Evolutionary conservation across 208 protist species (phyloP), one percentile per base, ranked within the genome.

Genomic region (Acanthamoeba divionensis): DNA sequence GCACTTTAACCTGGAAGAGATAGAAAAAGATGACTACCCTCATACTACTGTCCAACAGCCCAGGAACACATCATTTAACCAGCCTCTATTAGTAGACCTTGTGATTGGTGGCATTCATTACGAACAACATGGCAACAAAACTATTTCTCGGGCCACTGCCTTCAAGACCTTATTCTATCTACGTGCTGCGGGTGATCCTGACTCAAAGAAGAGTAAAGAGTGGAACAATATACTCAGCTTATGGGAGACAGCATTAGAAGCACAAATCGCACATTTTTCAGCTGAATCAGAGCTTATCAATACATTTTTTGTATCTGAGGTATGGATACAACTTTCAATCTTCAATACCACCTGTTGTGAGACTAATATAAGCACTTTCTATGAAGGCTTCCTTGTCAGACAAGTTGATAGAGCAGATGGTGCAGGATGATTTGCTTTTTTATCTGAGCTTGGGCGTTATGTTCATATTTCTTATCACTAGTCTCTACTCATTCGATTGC

Each of bases 81-180:
- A 79, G 41, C 67, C 67, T 21, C 67, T 79, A 0, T n/a, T 79
- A 12, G 45, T 41, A 41, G 55, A 79, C 41, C 21, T 79, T n/a
- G 67, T 79, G 29, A 48, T 79, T 41, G 67, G 67, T 48, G 67
- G 67, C 7, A 79, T 79, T 41, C 31, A 18, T 21, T 26, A 54
- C 65, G 26, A 7, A n/a, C 31, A 4, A 33, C 18, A 13, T 13
- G 15, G 8, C 0, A 79, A 79, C 67, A 48, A 18, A 5, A 41
- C 67, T 12, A 41, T 79, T 48, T 26, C 13, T 26, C 12, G 21
- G 3, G 67, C 67, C 12, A 31, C 67, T 4, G 67, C 67, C 2
- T 79, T 79, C 67, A 79, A 79, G 67, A 57, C 67, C 67, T 24
- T 79, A n/a, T 57, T 79, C 15, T 79, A 79, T 15, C n/a, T 79